Base-by-base conservation (phyloP, 2,329 filamentous ascomycete genomes). In the Cladophialophora carrionii region DNA sequence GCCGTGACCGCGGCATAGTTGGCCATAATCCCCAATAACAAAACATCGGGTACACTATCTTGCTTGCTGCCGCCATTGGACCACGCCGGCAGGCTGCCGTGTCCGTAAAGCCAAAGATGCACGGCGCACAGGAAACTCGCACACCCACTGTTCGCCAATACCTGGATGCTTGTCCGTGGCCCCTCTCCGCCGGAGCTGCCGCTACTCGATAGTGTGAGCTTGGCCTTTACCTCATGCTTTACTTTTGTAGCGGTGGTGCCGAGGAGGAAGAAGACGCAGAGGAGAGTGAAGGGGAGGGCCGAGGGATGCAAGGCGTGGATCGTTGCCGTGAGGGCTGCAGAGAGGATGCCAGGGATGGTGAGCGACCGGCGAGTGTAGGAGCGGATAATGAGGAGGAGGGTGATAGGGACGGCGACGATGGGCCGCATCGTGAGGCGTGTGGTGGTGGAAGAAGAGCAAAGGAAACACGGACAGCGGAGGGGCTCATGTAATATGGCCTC, bases 1-100 rank as follows among this genome's bases (percentile, higher is more conserved):
- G 94, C 91, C 22, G 92, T 88, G 9, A 96, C 92, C 56, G 91
- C 91, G 29, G 92, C 94, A 74, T 99, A 99, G 79, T 96, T 94
- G 49, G 87, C 86, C 70, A 90, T 85, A 70, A 90, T 88, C 12
- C 88, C 88, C 22, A 89, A 74, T 10, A 88, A 79, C 3, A 89
- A 79, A 4, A 89, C 75, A 72, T 89, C 87, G 17, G 57, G 53
- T 5, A 46, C 26, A 54, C 12, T 62, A 34, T 41, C 29, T 29
- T 31, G 3, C 26, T 49, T 54, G 12, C 54, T n/a, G 7, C 54
- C 62, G 37, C 64, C 64, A 60, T 58, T 67, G 24, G 22, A 24
- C 37, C 26, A 43, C 12, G 32, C 29, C n/a, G 29, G 14, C 7
- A n/a, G 17, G 34, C 34, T 32, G 4, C 34, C 63, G 12, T 41